Percentiles rank a stretch among this genome's conserved stretches.
phyloP scores from a whole-genome alignment of 345 rosid species.

The Bruguiera gymnorhiza region DNA sequence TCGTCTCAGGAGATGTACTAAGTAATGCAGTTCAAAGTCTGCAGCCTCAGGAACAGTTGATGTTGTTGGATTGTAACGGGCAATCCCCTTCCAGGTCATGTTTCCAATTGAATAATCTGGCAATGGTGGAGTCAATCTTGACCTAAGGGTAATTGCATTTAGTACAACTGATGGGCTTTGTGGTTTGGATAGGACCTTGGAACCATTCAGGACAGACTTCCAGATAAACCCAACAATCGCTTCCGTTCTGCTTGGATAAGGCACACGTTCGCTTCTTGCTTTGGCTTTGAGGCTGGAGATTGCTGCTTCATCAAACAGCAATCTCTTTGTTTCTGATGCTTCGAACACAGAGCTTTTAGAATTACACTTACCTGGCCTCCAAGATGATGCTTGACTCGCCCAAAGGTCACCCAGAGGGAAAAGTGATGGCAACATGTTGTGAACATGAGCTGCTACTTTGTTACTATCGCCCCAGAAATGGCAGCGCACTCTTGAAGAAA shows the following conservation, averaged over 20 bases:
- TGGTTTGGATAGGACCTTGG: not conserved
- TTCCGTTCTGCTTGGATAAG: not conserved
- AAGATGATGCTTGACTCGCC: not conserved
- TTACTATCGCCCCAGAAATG: not conserved
- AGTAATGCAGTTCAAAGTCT: not conserved
- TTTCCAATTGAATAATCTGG: not conserved
- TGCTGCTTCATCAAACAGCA: constrained; percentile 6
- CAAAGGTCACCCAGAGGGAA: not conserved
- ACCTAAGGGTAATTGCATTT: not conserved
- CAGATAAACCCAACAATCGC: not conserved
- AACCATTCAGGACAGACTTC: not conserved
- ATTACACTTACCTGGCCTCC: not conserved
- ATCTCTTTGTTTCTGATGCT: not conserved
- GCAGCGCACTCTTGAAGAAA: not conserved
- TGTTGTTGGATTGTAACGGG: not conserved
- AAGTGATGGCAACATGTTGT: not conserved
- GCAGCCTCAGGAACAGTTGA: not conserved
- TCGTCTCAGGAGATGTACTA: not conserved
- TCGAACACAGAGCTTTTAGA: not conserved
- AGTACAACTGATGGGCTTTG: not conserved
- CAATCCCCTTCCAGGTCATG: not conserved
- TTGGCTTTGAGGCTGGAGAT: not conserved
- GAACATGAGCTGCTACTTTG: not conserved
- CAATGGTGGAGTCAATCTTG: not conserved
- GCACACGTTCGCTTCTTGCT: not conserved